phyloP scores from a whole-genome alignment of 202 grass and related monocot genomes.

The Musa balbisiana region DNA sequence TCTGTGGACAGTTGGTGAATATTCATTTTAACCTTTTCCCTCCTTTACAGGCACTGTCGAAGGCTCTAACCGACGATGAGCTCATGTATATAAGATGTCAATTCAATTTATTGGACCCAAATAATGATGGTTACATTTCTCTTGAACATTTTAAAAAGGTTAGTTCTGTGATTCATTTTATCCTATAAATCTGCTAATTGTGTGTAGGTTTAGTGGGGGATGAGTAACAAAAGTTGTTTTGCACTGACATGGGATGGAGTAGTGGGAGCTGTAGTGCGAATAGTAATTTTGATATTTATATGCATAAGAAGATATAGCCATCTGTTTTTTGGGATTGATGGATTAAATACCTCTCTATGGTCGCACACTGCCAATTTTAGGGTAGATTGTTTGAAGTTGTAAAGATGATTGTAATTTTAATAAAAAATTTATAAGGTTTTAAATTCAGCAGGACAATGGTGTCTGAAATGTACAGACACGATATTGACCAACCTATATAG shows the following conservation, averaged over 20 bases:
- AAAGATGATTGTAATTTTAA: not conserved
- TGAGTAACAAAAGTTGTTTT: not conserved
- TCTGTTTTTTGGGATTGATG: not conserved
- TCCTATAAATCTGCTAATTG: constrained; percentile 6
- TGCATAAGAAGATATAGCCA: not conserved
- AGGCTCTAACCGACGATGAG: constrained; percentile 82
- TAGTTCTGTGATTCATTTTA: constrained; percentile 23
- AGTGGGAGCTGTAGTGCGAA: not conserved
- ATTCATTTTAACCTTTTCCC: not conserved
- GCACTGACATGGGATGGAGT: not conserved
- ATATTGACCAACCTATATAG: not conserved
- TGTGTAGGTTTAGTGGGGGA: constrained; percentile 6
- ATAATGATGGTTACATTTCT: constrained; percentile 57
- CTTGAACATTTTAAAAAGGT: constrained; percentile 88
- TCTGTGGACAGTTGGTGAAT: not conserved
- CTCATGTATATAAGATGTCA: constrained; percentile 78
- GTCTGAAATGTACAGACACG: not conserved
- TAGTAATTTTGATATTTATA: not conserved
- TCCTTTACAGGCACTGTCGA: constrained; percentile 69
- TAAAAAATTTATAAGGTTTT: not conserved
- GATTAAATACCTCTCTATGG: not conserved
- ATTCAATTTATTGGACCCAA: constrained; percentile 79
- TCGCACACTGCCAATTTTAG: not conserved
- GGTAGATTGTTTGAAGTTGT: not conserved
- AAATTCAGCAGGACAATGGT: not conserved